Base-by-base conservation (phyloP, 2,329 filamentous ascomycete genomes). In the Fusarium succisae region DNA sequence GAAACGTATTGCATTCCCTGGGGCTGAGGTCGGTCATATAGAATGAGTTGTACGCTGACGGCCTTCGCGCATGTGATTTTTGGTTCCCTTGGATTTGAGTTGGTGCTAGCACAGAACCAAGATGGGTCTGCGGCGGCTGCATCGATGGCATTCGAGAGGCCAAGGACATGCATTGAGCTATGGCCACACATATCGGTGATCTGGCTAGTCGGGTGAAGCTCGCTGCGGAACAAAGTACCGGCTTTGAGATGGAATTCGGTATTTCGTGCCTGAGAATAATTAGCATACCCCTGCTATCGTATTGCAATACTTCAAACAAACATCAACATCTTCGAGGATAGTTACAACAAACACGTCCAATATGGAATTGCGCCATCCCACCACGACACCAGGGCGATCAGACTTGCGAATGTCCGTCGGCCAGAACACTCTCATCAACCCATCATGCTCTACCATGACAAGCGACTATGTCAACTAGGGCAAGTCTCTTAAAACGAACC, bases 361-460 rank as follows among this genome's bases (percentile, higher is more conserved):
- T 54, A 92, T 92, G 43, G 96, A 98, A 83, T 99, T 99, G 79
- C 93, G 91, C 94, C 96, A 99, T 79, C 96, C 96, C 53, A 99
- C 93, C 74, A 99, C 91, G 69, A 98, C 93, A 50, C 96, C 96
- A 47, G 94, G 90, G 65, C 90, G 87, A 76, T 91, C 89, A 63
- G 92, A 93, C 82, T 87, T 89, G 62, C 90, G 88, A 79, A 94
- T 91, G 84, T 97, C 95, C 80, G 93, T 93, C 79, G 96, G 97
- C 96, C 96, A 99, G 86, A 99, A 98, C 86, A 99, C 92, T 87
- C 96, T 94, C 92, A 98, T 94, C 87, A 98, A 88, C 80, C 94
- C 95, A 94, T 96, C 90, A 87, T 91, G 87, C 85, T 90, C 89
- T 86, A 89, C 86, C 90, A 92, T 92, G 87, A 87, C 89, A 84